Conservation (phyloP, 83 land plant genomes). For the Diphasiastrum complanatum region DNA sequence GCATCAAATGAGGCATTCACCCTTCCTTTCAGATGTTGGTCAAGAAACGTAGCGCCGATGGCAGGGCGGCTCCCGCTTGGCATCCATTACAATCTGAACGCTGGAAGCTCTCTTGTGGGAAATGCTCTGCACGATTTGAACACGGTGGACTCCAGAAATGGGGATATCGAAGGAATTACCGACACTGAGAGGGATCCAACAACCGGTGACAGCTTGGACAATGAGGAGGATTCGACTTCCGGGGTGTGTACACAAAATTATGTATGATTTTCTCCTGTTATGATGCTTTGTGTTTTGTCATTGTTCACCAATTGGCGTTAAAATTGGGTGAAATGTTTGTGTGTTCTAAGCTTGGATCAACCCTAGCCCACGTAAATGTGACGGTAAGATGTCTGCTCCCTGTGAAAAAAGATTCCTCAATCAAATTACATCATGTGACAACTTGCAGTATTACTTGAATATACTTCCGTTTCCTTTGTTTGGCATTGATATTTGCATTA, state of each 20-base stretch:
- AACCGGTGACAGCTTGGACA: conserved; percentile 31
- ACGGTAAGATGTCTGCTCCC: too few relatives aligned
- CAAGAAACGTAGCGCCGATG: too few relatives aligned
- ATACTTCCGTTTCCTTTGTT: too few relatives aligned
- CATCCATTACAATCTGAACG: conserved; percentile 31
- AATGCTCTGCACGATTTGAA: conserved; percentile 36
- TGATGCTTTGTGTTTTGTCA: background rate
- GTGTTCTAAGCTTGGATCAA: too few relatives aligned
- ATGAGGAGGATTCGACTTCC: conserved; percentile 36
- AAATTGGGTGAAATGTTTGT: too few relatives aligned
- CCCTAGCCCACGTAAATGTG: too few relatives aligned
- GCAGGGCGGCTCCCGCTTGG: conserved; percentile 14
- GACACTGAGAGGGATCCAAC: conserved; percentile 26
- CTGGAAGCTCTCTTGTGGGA: conserved; percentile 26
- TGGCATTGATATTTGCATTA: too few relatives aligned
- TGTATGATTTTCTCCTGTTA: background rate
- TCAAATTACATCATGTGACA: too few relatives aligned
- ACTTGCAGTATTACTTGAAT: too few relatives aligned
- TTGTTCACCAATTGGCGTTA: background rate
- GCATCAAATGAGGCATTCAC: too few relatives aligned
- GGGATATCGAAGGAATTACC: conserved; percentile 25
- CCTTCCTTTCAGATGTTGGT: too few relatives aligned
- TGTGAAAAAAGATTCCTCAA: too few relatives aligned
- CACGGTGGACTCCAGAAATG: conserved; percentile 35
- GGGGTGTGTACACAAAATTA: conserved; percentile 15